Base-by-base conservation (phyloP, 2,329 filamentous ascomycete species). In the Nigrospora oryzae region DNA sequence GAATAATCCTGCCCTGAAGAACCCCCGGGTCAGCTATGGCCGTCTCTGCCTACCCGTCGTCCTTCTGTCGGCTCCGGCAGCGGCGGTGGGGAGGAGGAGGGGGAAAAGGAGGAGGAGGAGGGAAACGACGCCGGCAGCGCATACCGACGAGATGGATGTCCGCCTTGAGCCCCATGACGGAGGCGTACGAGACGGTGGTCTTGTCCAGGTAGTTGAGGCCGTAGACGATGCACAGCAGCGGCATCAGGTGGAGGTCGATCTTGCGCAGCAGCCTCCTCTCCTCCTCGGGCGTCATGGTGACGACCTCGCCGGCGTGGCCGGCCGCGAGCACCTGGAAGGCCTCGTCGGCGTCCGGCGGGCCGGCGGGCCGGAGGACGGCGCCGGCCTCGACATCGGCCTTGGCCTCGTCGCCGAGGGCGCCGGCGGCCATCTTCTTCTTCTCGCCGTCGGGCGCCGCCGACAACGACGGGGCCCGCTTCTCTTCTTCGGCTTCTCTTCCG, bases 201-300 rank as follows among this genome's bases (percentile, higher is more conserved):
- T 67, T 66, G 47, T 67, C 75, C 7, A 81, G 62, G 55, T 70
- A 81, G 51, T 80, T 77, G 54, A 81, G 63, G 1, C 74, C 74
- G 51, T 81, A 81, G 5, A 80, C 67, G 30, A 76, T 53, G 46
- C 75, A 81, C 54, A 81, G 66, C 50, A 81, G 59, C 5, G 69
- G 69, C 67, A 72, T 69, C 35, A 73, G 45, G 48, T 69, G 62
- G 47, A 56, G 56, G 54, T 73, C 69, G 43, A 73, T 72, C 54
- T 73, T 73, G 42, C 64, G 58, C 46, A 71, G 49, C 34, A 72
- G 54, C 36, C 51, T 61, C 48, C 55, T 65, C 49, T 71, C 63
- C 36, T 63, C 62, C 40, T 68, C 65, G 6, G 63, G 57, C 3
- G 61, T 67, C 40, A 70, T 54, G 19, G 57, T 50, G 39, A 68